Evolutionary conservation across 257 asterid species (phyloP).

Genomic region (Sherardia arvensis): DNA sequence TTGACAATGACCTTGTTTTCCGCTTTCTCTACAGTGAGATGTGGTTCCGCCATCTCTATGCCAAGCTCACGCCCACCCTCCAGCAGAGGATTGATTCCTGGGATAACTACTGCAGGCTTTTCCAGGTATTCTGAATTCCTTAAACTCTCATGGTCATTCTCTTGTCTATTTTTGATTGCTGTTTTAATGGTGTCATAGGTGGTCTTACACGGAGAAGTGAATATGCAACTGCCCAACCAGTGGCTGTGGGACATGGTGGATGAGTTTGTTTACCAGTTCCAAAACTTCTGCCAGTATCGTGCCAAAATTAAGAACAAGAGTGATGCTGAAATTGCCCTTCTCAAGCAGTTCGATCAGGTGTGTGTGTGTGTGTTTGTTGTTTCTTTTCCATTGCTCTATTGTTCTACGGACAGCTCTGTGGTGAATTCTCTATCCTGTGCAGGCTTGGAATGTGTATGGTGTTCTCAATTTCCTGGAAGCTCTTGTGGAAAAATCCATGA

Average conservation of each 20-base stretch:
- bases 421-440: too few species aligned
- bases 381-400: too few species aligned
- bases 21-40: constrained; percentile 94
- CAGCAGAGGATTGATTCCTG: constrained; percentile 83
- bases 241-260: constrained; percentile 99
- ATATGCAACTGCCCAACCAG: constrained; percentile 97
- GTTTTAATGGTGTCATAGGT: constrained; percentile 35
- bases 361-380: too few species aligned
- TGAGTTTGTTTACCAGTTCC: constrained; percentile 93
- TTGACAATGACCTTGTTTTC: constrained; percentile 88
- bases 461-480: constrained; percentile 93
- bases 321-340: constrained; percentile 77
- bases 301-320: constrained; percentile 93
- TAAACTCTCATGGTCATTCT: too few species aligned
- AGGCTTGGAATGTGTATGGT: constrained; percentile 98
- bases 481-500: constrained; percentile 82
- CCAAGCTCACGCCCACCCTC: constrained; percentile 71
- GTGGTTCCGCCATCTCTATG: constrained; percentile 94
- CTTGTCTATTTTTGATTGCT: background rate
- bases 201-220: constrained; percentile 87
- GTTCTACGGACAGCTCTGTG: too few species aligned
- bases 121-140: constrained; percentile 78
- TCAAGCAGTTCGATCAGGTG: constrained; percentile 72
- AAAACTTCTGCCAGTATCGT: constrained; percentile 91
- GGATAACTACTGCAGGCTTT: constrained; percentile 88